A percentile compares a stretch with the other conserved stretches of the same genome.
These are phyloP conservation scores for Trichoderma asperellum DNA, from an alignment of 2,329 filamentous ascomycete species.

Conservation along the genomic window DNA sequence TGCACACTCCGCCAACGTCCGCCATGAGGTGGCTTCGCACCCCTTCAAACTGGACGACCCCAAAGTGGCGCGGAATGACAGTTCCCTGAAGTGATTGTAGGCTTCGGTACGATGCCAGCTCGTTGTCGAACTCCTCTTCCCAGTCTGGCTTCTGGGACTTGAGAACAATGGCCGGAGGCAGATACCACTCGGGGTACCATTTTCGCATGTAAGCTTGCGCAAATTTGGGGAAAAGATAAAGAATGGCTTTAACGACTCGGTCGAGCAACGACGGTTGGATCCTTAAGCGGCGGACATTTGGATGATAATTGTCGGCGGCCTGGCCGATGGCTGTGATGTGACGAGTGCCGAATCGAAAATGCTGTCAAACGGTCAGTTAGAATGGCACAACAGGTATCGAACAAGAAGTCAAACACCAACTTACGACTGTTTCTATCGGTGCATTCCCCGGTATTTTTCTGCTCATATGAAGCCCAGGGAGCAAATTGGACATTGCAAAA, in stretches of 20 bases:
- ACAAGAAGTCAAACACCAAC: background rate
- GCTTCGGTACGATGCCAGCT: conserved; percentile 33
- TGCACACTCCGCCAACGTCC: conserved; percentile 33
- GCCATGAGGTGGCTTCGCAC: conserved; percentile 35
- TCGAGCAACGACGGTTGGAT: conserved; percentile 25
- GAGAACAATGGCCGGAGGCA: conserved; percentile 32
- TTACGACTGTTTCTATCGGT: conserved; percentile 24
- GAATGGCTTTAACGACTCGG: conserved; percentile 20
- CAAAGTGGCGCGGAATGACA: conserved; percentile 34
- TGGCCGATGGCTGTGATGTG: conserved; percentile 28
- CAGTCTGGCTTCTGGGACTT: conserved; percentile 34
- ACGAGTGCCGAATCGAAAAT: conserved; percentile 28
- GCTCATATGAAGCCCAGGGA: conserved; percentile 23
- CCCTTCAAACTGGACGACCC: conserved; percentile 31
- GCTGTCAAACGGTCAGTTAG: background rate
- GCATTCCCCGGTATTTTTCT: conserved; percentile 21
- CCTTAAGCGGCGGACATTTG: conserved; percentile 32
- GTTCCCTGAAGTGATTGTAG: conserved; percentile 34
- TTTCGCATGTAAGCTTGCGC: conserved; percentile 21
- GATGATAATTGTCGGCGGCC: conserved; percentile 26
- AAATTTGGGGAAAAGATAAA: conserved; percentile 28
- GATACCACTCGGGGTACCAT: conserved; percentile 31
- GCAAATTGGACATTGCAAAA: conserved; percentile 27
- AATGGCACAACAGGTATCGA: accelerated
- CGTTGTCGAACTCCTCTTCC: conserved; percentile 38